Evolutionary conservation across 1,284 basidiomycete species (phyloP).

Genomic region (Ganoderma resinaceum): DNA sequence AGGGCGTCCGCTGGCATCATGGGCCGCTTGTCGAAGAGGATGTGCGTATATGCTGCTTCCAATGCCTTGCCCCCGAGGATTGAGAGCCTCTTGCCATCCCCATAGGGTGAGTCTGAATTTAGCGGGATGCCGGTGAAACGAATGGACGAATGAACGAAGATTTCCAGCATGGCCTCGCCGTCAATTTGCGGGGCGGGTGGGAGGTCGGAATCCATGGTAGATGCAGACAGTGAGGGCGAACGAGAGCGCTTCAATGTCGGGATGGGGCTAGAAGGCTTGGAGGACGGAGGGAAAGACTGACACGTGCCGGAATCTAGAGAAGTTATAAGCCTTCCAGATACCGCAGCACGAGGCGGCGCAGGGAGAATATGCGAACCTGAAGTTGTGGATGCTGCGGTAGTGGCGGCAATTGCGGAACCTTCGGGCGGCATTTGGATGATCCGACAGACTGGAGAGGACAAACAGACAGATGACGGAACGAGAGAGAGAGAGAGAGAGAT

Average conservation of each 20-base stretch:
- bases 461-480: background rate
- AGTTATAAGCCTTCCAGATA: constrained; percentile 24
- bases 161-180: constrained; percentile 64
- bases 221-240: constrained; percentile 27
- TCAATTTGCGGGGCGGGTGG: constrained; percentile 51
- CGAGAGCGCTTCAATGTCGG: constrained; percentile 39
- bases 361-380: constrained; percentile 11
- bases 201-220: constrained; percentile 38
- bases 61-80: constrained; percentile 60
- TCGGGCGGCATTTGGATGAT: constrained; percentile 15
- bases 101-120: constrained; percentile 49
- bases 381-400: constrained; percentile 25
- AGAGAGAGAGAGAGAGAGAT: background rate
- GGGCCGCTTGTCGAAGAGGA: constrained; percentile 62
- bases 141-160: constrained; percentile 73
- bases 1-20: constrained; percentile 56
- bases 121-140: constrained; percentile 50
- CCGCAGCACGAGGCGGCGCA: constrained; percentile 21
- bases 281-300: constrained; percentile 32
- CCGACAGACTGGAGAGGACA: background rate
- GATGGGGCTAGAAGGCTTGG: constrained; percentile 31
- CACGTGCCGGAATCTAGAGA: constrained; percentile 38
- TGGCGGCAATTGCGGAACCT: constrained; percentile 9
- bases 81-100: constrained; percentile 65
- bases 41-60: constrained; percentile 54